Conservation (phyloP, 768 basidiomycete genomes). For the Panellus pusillus region DNA sequence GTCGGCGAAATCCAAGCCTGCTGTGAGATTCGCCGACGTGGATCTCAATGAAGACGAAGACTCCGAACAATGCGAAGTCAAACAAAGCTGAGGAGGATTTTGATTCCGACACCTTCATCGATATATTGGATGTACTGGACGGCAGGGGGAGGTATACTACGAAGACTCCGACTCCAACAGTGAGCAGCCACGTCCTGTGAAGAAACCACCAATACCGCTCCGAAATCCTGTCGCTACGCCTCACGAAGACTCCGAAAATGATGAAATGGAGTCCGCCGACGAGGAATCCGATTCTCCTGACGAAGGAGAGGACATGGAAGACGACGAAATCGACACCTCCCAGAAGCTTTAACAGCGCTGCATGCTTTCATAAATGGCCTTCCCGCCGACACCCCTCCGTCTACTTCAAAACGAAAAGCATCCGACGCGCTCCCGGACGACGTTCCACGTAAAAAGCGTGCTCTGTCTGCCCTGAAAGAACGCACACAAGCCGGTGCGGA, state of each 20-base stretch:
- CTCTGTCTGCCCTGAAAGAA: constrained; percentile 52
- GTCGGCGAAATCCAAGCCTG: constrained; percentile 27
- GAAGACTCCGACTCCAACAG: constrained; percentile 40
- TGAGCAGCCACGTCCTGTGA: constrained; percentile 34
- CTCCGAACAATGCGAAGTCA: constrained; percentile 38
- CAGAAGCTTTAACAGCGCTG: constrained; percentile 66
- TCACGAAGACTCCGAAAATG: constrained; percentile 10
- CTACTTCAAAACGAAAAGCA: constrained; percentile 66
- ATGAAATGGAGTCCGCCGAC: constrained; percentile 31
- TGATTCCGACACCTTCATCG: constrained; percentile 58
- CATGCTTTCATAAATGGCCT: constrained; percentile 71
- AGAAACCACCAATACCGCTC: constrained; percentile 25
- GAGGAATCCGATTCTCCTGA: constrained; percentile 38
- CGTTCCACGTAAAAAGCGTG: constrained; percentile 54
- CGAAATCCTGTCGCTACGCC: constrained; percentile 12
- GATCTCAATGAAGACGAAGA: constrained; percentile 65
- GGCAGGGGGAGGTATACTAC: constrained; percentile 49
- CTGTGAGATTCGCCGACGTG: constrained; percentile 53
- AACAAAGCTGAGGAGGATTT: constrained; percentile 45
- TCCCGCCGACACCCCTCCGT: constrained; percentile 41
- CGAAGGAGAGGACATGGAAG: constrained; percentile 49
- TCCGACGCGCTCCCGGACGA: constrained; percentile 26
- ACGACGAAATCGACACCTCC: constrained; percentile 49
- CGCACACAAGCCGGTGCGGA: constrained; percentile 78
- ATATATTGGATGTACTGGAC: constrained; percentile 65